Base-by-base conservation (phyloP, 2,329 filamentous ascomycete species). In the Diaporthe amygdali region DNA sequence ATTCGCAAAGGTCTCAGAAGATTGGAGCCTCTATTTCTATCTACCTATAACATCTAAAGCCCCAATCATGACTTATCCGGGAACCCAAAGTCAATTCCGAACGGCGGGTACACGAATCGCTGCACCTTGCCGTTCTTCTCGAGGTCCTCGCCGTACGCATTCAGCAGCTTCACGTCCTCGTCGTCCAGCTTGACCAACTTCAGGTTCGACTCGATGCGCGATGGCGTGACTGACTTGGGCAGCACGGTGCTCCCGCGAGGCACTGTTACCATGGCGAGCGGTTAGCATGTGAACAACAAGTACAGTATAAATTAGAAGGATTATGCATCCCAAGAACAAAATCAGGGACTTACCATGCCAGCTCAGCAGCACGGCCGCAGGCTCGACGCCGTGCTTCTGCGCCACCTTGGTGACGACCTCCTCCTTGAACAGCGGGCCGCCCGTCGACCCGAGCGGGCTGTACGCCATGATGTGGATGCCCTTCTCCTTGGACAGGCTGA, bases 401-500 rank as follows among this genome's bases (percentile, higher is more conserved):
- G 93, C 89, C 66, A 93, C 83, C 81, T 90, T 86, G 64, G 91
- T 82, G 44, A 91, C 86, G 1, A 89, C 87, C 78, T 89, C 90
- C 70, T 90, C 89, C 73, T 88, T 87, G 76, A 93, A 84, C 71
- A 93, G 84, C 67, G 92, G 91, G 15, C 90, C 88, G 55, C 90
- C 89, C 5, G 91, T 89, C 82, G 87, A 89, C 46, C 90, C 90
- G 0, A 92, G 83, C n/a, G 89, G 90, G 75, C 87, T 89, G 84
- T 94, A 95, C 20, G 92, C 92, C 74, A 93, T 91, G 78, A 94
- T 83, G 77, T 93, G 88, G 72, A 95, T 93, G 70, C 89, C 89
- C 81, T 92, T 91, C 71, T 86, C 83, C 71, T 87, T 87, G 85
- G 91, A 94, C 76, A 90, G 87, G 74, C 93, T 88, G 72, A 92